Evolutionary conservation across 2,329 filamentous ascomycete species (phyloP).

Genomic region (Fusarium oligoseptatum): DNA sequence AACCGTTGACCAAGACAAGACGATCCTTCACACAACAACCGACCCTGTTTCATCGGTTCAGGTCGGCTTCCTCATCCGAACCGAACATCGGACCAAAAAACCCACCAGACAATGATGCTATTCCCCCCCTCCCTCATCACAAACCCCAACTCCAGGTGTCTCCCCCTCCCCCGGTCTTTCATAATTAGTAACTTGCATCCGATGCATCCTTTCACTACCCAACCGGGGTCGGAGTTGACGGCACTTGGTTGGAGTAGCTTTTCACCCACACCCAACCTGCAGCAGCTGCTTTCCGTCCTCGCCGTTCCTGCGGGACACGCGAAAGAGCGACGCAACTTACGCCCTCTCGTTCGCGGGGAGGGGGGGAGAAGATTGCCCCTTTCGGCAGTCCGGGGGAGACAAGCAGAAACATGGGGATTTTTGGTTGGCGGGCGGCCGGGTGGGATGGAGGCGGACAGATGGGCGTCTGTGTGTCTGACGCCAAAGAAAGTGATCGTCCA

Average conservation of each 20-base stretch:
- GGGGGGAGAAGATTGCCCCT: constrained; percentile 24
- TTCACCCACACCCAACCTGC: constrained; percentile 5
- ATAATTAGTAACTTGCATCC: constrained; percentile 5
- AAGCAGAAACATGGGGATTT: constrained; percentile 23
- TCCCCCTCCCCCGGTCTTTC: not conserved
- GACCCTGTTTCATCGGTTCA: constrained; percentile 8
- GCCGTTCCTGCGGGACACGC: constrained; percentile 42
- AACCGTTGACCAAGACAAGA: not conserved
- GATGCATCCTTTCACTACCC: constrained; percentile 11
- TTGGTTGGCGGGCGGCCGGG: constrained; percentile 42
- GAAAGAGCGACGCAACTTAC: constrained; percentile 12
- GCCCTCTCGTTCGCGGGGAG: constrained; percentile 31
- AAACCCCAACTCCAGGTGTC: not conserved
- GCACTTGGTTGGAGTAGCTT: constrained; percentile 15
- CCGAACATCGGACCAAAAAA: constrained; percentile 27
- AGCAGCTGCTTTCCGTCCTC: constrained; percentile 12
- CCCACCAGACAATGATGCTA: constrained; percentile 13
- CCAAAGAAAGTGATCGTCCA: constrained; percentile 17
- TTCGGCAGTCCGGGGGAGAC: constrained; percentile 36
- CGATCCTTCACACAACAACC: not conserved
- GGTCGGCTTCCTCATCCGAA: constrained; percentile 20
- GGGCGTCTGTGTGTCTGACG: constrained; percentile 21
- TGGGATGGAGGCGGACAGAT: constrained; percentile 39
- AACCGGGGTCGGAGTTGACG: constrained; percentile 3
- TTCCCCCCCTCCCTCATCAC: constrained; percentile 7